Percentiles rank a stretch among this genome's conserved stretches.
These are phyloP conservation scores for Symbiodinium natans DNA, from an alignment of 73 alveolate species.

Conservation along the genomic window DNA sequence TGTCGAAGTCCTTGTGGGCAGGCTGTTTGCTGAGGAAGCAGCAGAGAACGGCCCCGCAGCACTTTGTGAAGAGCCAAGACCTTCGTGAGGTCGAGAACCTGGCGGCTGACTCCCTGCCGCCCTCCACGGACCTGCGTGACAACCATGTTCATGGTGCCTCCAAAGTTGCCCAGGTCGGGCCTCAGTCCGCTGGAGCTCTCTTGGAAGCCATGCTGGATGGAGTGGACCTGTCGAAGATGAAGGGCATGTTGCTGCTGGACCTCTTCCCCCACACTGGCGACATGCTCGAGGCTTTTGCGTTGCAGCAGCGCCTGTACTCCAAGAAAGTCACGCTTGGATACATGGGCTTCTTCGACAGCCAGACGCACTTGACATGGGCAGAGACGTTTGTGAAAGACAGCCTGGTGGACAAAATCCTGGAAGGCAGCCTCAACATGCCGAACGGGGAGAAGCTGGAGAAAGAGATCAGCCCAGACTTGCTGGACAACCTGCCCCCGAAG, in stretches of 20 bases:
- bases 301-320: neutral
- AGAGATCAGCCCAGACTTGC: neutral
- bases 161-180: neutral
- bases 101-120: neutral
- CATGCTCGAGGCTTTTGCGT: neutral
- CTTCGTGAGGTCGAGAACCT: neutral
- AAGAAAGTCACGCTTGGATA: neutral
- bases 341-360: neutral
- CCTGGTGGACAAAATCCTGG: neutral
- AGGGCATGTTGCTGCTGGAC: neutral
- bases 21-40: neutral
- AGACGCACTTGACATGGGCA: neutral
- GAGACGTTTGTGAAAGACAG: neutral
- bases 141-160: neutral
- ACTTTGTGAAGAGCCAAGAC: neutral
- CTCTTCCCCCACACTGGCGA: neutral
- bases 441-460: neutral
- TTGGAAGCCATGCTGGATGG: neutral
- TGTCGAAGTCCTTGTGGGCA: neutral
- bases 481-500: neutral
- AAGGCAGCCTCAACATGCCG: neutral
- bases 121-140: neutral
- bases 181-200: neutral
- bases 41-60: neutral
- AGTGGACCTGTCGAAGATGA: neutral